Evolutionary conservation across 2,329 filamentous ascomycete species (phyloP).

Genomic region (Endoconidiophora laricicola): DNA sequence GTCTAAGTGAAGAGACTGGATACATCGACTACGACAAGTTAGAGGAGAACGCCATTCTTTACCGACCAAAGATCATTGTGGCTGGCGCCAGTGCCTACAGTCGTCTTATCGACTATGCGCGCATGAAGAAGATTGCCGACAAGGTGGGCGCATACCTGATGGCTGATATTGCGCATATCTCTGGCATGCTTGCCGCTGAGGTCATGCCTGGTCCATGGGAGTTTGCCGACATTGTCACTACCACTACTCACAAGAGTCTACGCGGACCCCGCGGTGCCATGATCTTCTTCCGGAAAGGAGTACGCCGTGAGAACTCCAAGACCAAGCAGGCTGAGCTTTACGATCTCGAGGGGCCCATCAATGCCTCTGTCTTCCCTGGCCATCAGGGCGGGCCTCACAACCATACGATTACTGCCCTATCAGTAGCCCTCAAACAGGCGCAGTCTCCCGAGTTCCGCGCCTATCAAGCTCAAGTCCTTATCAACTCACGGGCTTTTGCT

Average conservation of each 20-base stretch:
- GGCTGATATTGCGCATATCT: constrained; percentile 95
- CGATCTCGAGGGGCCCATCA: constrained; percentile 85
- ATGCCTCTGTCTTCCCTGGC: constrained; percentile 90
- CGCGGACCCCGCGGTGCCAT: constrained; percentile 89
- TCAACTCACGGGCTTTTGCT: constrained; percentile 80
- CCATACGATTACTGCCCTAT: constrained; percentile 91
- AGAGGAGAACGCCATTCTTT: constrained; percentile 71
- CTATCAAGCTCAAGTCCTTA: constrained; percentile 79
- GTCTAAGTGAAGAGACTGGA: constrained; percentile 75
- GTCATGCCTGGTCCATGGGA: constrained; percentile 82
- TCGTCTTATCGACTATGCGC: constrained; percentile 84
- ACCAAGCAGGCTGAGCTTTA: constrained; percentile 74
- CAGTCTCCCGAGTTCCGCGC: constrained; percentile 77
- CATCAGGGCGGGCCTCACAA: constrained; percentile 98
- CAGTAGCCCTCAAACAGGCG: constrained; percentile 88
- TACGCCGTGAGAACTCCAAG: constrained; percentile 68
- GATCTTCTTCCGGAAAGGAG: constrained; percentile 95
- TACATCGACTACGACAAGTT: constrained; percentile 90
- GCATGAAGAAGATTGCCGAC: constrained; percentile 79
- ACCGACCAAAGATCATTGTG: constrained; percentile 89
- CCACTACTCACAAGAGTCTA: constrained; percentile 94
- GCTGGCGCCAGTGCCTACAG: constrained; percentile 93
- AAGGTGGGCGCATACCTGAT: constrained; percentile 86
- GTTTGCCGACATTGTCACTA: constrained; percentile 87
- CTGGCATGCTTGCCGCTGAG: constrained; percentile 79